Evolutionary conservation across 1,284 basidiomycete genomes (phyloP).

Genomic region (Malassezia restricta): DNA sequence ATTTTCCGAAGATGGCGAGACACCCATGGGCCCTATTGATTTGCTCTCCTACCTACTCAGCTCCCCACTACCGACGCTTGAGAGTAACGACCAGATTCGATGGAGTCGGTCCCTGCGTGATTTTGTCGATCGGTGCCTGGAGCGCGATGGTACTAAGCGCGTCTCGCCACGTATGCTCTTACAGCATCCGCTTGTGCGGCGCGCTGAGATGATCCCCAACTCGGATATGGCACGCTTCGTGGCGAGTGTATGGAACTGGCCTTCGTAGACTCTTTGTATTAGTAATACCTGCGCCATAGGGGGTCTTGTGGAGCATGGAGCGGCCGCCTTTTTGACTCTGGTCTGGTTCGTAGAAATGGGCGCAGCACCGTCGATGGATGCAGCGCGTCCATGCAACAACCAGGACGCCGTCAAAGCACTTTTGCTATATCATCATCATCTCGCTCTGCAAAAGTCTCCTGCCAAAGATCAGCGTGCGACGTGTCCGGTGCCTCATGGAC

Average conservation of each 20-base stretch:
- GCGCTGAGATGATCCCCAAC: constrained; percentile 60
- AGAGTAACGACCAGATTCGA: constrained; percentile 49
- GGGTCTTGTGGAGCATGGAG: no score
- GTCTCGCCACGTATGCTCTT: constrained; percentile 77
- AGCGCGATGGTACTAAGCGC: constrained; percentile 52
- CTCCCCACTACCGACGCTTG: constrained; percentile 69
- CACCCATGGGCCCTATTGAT: constrained; percentile 67
- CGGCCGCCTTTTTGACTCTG: no score
- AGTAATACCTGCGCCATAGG: neutral
- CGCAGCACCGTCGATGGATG: constrained; percentile 1
- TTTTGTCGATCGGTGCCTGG: constrained; percentile 77
- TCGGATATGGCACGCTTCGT: constrained; percentile 61
- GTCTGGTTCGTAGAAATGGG: constrained; percentile 1
- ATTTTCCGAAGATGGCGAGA: constrained; percentile 68
- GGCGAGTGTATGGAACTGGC: constrained; percentile 74
- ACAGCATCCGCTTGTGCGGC: constrained; percentile 73
- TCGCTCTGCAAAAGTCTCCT: neutral
- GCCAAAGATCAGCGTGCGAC: constrained; percentile 6
- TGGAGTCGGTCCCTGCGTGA: constrained; percentile 85
- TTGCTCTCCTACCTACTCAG: constrained; percentile 81
- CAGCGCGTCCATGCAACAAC: constrained; percentile 16
- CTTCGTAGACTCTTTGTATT: neutral
- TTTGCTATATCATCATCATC: constrained; percentile 23
- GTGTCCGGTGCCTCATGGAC: constrained; percentile 29
- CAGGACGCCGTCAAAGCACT: constrained; percentile 26